Evolutionary conservation across 2,329 filamentous ascomycete genomes (phyloP).

Genomic region (Neonectria ditissima): DNA sequence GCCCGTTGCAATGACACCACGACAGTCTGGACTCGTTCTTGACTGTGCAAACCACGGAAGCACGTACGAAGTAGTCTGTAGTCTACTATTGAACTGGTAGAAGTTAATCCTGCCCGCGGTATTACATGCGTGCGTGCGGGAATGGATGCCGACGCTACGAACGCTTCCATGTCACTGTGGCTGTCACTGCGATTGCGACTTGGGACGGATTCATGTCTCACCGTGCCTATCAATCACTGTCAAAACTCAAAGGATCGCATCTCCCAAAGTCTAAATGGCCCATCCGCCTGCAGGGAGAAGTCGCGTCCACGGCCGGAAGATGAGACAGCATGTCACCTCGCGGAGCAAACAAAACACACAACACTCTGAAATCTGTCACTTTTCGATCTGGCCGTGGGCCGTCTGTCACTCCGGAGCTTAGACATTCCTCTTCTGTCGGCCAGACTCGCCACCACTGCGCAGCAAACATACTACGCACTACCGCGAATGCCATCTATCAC

Average conservation of each 20-base stretch:
- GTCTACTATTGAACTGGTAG: no score
- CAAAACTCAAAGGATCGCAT: neutral
- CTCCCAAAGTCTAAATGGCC: neutral
- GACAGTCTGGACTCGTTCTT: neutral
- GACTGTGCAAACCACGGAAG: neutral
- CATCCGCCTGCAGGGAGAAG: slow-evolving; percentile 1
- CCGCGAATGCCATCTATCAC: neutral
- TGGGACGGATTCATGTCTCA: neutral
- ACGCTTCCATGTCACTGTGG: no score
- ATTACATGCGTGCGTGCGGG: no score
- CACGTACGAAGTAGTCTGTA: no score
- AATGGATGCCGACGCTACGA: neutral
- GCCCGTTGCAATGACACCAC: neutral
- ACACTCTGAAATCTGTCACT: neutral
- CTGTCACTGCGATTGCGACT: neutral
- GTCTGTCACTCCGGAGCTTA: neutral
- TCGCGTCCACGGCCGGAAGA: neutral
- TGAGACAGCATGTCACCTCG: neutral
- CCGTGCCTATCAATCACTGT: neutral
- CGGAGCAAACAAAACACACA: neutral
- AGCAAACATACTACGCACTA: neutral
- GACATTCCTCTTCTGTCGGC: neutral
- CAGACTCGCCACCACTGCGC: neutral
- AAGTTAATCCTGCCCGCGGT: no score
- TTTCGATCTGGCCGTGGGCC: no score